phyloP scores from a whole-genome alignment of 202 grass and related monocot species.

The Carex arenaria region DNA sequence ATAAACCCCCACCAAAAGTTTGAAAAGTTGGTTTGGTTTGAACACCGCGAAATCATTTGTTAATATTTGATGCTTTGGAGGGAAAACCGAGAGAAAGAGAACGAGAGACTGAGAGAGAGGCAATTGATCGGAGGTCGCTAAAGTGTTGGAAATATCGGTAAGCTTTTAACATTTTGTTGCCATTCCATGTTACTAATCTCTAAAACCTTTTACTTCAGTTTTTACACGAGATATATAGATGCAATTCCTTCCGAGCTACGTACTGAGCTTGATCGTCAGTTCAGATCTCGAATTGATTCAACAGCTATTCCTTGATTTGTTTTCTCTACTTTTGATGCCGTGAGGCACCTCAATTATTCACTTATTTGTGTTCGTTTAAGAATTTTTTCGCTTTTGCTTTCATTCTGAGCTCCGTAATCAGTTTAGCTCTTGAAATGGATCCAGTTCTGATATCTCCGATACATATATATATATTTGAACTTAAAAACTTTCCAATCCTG shows the following conservation, averaged over 20 bases:
- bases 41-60: constrained; percentile 15
- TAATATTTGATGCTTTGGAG: constrained; percentile 8
- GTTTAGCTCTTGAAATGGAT: not conserved
- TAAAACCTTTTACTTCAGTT: not conserved
- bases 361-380: not conserved
- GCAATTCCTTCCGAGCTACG: not conserved
- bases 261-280: not conserved
- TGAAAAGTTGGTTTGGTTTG: not conserved
- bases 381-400: not conserved
- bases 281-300: not conserved
- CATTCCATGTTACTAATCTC: not conserved
- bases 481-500: too few relatives aligned
- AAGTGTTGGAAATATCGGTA: not conserved
- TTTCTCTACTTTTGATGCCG: not conserved
- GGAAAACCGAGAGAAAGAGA: not conserved
- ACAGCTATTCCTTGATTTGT: not conserved
- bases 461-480: too few relatives aligned
- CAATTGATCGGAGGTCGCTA: constrained; percentile 5
- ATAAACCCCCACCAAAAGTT: not conserved
- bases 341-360: not conserved
- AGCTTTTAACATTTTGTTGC: not conserved
- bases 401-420: not conserved
- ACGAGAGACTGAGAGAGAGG: not conserved
- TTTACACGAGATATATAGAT: not conserved
- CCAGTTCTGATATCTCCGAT: not conserved